Base-by-base conservation (phyloP, 2,329 filamentous ascomycete genomes). In the Penicillium sp. region DNA sequence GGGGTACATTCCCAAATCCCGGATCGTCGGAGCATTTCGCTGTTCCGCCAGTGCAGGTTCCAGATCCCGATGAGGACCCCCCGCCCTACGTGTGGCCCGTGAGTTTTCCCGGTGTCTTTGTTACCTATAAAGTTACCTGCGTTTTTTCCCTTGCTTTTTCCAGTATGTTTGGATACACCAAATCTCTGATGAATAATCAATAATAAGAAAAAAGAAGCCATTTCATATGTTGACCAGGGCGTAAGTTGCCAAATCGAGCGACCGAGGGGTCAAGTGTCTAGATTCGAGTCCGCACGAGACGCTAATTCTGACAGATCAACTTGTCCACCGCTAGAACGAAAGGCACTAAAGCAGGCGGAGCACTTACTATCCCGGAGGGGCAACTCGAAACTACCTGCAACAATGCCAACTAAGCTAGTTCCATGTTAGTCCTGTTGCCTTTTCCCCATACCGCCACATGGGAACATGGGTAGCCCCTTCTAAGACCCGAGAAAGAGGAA, bases 291-390 rank as follows among this genome's bases (percentile, higher is more conserved):
- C 35, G 35, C 43, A 52, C 39, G 42, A 39, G 24, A 56, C 52
- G 37, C 49, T 56, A 58, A 22, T 59, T 65, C 57, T 63, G 63
- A 66, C 44, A 55, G 54, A 56, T 65, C 64, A 63, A 52, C 54
- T 64, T 52, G 46, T 21, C 56, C 51, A 65, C 45, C 62, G 55
- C 60, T 54, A 60, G 37, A 54, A 22, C 44, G 46, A 24, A 49
- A 49, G 52, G 22, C 21, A 39, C 48, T 50, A 52, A 53, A 35
- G 9, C 33, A 57, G 35, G 50, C 21, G 35, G 46, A 48, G 35
- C 33, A 52, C 21, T 31, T 48, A n/a, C 24, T 54, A 19, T 43
- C 33, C 27, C 48, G 22, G 48, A 50, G 48, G 33, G 48, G 33
- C 33, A 50, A 46, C 3, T 42, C 39, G n/a, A 42, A 42, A 42